phyloP scores from a whole-genome alignment of 108 stramenopile genomes.

The Mediolabrus comicus region DNA sequence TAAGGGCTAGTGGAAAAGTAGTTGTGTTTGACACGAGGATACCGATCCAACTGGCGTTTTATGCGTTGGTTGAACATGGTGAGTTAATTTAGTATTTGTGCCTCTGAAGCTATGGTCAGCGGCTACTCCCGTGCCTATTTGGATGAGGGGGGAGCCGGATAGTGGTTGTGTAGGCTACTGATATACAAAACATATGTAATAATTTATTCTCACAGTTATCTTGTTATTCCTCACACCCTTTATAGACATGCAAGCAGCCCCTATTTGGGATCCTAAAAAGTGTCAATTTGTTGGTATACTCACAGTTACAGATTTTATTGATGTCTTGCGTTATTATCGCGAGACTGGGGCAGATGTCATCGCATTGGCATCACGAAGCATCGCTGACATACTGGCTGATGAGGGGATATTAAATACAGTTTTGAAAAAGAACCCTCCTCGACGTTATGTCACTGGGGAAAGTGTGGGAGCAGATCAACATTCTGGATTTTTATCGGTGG shows the following conservation, averaged over 20 bases:
- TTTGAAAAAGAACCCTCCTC: conserved; percentile 30
- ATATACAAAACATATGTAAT: too few species aligned
- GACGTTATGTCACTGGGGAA: conserved; percentile 25
- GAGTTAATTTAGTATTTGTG: conserved; percentile 23
- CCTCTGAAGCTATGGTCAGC: background rate
- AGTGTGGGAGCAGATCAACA: conserved; percentile 34
- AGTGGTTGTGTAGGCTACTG: background rate
- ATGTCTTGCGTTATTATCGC: conserved; percentile 86
- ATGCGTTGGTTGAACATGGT: conserved; percentile 98
- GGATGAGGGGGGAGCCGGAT: background rate
- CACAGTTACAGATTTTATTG: conserved; percentile 95
- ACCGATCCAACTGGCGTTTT: conserved; percentile 97
- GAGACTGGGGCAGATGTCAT: conserved; percentile 58
- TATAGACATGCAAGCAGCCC: conserved; percentile 91
- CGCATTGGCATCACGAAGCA: conserved; percentile 73
- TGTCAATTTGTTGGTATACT: conserved; percentile 92
- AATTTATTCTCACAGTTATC: too few species aligned
- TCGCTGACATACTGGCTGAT: conserved; percentile 77
- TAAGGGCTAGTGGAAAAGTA: conserved; percentile 84
- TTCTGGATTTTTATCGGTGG: conserved; percentile 55
- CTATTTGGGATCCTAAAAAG: conserved; percentile 89
- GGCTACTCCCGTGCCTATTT: background rate
- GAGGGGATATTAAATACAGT: conserved; percentile 43
- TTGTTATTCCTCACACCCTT: too few species aligned
- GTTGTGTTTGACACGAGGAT: conserved; percentile 98